Conservation (phyloP, 345 rosid genomes). For the Aegle marmelos region DNA sequence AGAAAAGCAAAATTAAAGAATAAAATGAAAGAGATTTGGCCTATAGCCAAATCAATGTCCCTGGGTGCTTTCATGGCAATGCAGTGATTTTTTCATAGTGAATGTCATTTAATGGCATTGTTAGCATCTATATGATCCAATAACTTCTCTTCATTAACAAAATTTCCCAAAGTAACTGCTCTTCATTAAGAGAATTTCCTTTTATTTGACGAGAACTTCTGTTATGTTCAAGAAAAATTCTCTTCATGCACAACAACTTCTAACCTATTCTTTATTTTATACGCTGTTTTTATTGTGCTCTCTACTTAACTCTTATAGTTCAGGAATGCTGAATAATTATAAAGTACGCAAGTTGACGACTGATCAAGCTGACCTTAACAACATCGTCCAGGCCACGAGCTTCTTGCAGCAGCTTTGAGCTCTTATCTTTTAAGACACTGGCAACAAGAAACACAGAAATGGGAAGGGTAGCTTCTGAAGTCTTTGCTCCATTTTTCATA, state of each 20-base stretch:
- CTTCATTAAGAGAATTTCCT: not conserved
- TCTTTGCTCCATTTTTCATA: slow-evolving; percentile 52
- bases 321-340: not conserved
- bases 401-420: slow-evolving; percentile 71
- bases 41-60: not conserved
- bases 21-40: not conserved
- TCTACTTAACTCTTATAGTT: not conserved
- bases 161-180: too few species aligned
- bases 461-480: slow-evolving; percentile 72
- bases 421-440: slow-evolving; percentile 93
- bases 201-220: not conserved
- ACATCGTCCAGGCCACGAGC: slow-evolving; percentile 96
- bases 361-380: slow-evolving; percentile 58
- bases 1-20: not conserved
- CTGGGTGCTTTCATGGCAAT: not conserved
- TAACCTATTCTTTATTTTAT: not conserved
- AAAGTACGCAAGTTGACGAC: not conserved
- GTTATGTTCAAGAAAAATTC: not conserved
- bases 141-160: not conserved
- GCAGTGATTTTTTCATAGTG: not conserved
- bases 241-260: not conserved
- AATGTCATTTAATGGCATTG: not conserved
- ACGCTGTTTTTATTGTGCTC: not conserved
- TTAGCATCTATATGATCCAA: not conserved
- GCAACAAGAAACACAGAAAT: slow-evolving; percentile 95